Conservation (phyloP, 192 early-diverging fungal species). For the Helicostylum pulchrum region DNA sequence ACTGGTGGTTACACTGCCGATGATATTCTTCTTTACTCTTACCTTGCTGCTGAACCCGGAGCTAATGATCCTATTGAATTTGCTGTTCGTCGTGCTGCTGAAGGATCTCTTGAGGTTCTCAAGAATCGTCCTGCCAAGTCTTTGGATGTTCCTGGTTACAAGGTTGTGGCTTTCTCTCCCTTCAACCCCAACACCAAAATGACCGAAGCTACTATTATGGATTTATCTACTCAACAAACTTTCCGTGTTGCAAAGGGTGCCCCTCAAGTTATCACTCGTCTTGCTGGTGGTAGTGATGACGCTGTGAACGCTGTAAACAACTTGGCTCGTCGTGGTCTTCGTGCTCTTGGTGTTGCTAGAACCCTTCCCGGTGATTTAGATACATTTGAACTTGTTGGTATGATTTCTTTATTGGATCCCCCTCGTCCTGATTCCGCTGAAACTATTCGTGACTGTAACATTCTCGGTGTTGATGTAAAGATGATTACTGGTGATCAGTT, state of each 20-base stretch:
- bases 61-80: constrained; percentile 87
- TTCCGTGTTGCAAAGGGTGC: constrained; percentile 95
- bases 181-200: constrained; percentile 88
- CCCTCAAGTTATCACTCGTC: constrained; percentile 85
- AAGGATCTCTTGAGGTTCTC: constrained; percentile 45
- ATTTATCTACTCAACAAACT: constrained; percentile 62
- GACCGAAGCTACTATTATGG: constrained; percentile 78
- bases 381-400: constrained; percentile 75
- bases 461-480: constrained; percentile 83
- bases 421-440: constrained; percentile 81
- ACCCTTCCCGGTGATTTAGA: constrained; percentile 62
- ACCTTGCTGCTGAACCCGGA: constrained; percentile 81
- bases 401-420: constrained; percentile 86
- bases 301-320: constrained; percentile 79
- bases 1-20: constrained; percentile 62
- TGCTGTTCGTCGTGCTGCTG: constrained; percentile 80
- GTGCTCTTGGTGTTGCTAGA: constrained; percentile 60
- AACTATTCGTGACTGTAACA: constrained; percentile 81
- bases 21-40: constrained; percentile 80
- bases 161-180: constrained; percentile 77
- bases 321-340: constrained; percentile 81
- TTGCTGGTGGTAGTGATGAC: constrained; percentile 79
- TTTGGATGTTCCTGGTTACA: constrained; percentile 84
- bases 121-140: constrained; percentile 31
- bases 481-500: constrained; percentile 95